Base-by-base conservation (phyloP, 2,329 filamentous ascomycete species). In the Colletotrichum destructivum region DNA sequence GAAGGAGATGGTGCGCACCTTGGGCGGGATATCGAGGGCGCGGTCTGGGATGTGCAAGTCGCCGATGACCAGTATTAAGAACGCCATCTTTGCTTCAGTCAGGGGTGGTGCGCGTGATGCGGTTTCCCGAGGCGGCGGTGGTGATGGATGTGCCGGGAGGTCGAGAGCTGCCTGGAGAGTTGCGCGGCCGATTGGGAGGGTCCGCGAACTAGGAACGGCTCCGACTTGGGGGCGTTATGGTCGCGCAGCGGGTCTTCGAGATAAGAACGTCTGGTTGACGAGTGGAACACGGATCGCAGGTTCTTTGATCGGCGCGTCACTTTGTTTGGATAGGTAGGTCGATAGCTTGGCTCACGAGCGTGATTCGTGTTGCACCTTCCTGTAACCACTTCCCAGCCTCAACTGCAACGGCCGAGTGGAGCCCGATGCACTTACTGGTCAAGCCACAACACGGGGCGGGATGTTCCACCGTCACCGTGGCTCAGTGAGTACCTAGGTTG, bases 11-110 rank as follows among this genome's bases (percentile, higher is more conserved):
- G 46, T 44, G 49, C 75, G 76, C 87, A 95, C 94, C 91, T 97
- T 97, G 82, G 92, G 88, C 71, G 95, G 95, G 78, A 98, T 95
- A 82, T 97, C 95, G 75, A 96, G 91, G 77, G 94, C 95, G 81
- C 95, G 89, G 83, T 98, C 95, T 78, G 95, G 95, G 84, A 98
- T 97, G 86, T 97, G 95, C 66, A 98, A 90, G 85, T 98, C 95
- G 82, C 94, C 94, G 77, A 98, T 94, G 80, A 96, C 94, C 80
- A 98, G 90, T 80, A 97, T 95, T 76, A 98, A 88, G 84, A 96
- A 94, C 75, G 94, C 94, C 86, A 96, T 94, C 87, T 90, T 92
- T 77, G 69, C 40, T 66, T 38, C 6, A 23, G n/a, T 56, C 18
- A 16, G 21, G 40, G 4, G 52, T 31, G 62, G 59, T 44, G 21